Base-by-base conservation (phyloP, 2,329 filamentous ascomycete species). In the Talaromyces sp. region DNA sequence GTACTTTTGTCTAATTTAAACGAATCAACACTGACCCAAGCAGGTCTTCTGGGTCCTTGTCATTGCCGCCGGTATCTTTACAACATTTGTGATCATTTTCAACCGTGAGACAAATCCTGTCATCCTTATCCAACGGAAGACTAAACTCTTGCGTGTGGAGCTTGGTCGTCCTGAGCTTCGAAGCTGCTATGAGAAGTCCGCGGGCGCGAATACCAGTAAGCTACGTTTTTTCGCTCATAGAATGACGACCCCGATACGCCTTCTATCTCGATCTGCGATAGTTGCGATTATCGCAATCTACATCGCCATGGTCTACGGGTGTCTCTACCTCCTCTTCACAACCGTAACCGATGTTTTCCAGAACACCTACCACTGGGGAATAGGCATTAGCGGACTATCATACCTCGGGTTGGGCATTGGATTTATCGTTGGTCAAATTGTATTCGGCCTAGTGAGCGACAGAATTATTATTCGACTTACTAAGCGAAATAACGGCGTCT, bases 1-100 rank as follows among this genome's bases (percentile, higher is more conserved):
- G 44, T 47, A 16, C 20, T 19, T 7, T 33, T 14, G 11, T 19
- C 27, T 32, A 2, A 39, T 16, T 14, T 17, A 19, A 32, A 6
- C 14, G 4, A 14, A 7, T 30, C 9, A 9, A 16, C 20, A 44
- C 40, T 44, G 17, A 44, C 14, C 9, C 7, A 6, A 17, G 13
- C 7, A 44, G 42, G 20, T 47, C 13, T 82, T 81, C 48, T 82
- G 77, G 75, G 66, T 80, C 7, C 71, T 81, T 13, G 70, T 76
- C 10, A 58, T 58, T 37, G 22, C 46, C 2, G 37, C 43, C 14
- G 53, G 49, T 8, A 13, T 35, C 3, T 3, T 58, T 1, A 46
- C 35, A 1, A 33, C 43, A 16, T 40, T 41, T 4, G 50, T 58
- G 16, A 37, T 53, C 9, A 47, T 56, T 3, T 44, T 58, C 36